phyloP scores from a whole-genome alignment of 306 rosid species.

The peach (Prunus persica) region Prunus_persica_NCBIv2 NC_034011.1:26040501-26041000 shows the following conservation, averaged over 20 bases:
- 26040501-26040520: conserved; percentile 68
- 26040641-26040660: neutral
- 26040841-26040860: neutral
- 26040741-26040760: neutral
- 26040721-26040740: neutral
- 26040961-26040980: conserved; percentile 1
- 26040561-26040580: conserved; percentile 64
- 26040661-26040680: neutral
- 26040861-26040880: neutral
- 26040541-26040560: conserved; percentile 79
- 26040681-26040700: neutral
- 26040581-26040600: conserved; percentile 19
- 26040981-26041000: conserved; percentile 9
- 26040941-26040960: neutral
- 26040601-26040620: neutral
- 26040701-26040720: neutral
- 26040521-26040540: conserved; percentile 74
- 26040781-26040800: neutral
- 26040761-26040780: neutral
- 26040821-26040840: neutral
- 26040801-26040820: neutral
- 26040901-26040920: too few species aligned
- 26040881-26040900: neutral
- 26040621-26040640: neutral
- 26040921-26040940: neutral